Percentiles rank a stretch among this genome's conserved stretches.
phyloP scores from a whole-genome alignment of 2,329 filamentous ascomycete genomes.

The Colletotrichum costaricense region DNA sequence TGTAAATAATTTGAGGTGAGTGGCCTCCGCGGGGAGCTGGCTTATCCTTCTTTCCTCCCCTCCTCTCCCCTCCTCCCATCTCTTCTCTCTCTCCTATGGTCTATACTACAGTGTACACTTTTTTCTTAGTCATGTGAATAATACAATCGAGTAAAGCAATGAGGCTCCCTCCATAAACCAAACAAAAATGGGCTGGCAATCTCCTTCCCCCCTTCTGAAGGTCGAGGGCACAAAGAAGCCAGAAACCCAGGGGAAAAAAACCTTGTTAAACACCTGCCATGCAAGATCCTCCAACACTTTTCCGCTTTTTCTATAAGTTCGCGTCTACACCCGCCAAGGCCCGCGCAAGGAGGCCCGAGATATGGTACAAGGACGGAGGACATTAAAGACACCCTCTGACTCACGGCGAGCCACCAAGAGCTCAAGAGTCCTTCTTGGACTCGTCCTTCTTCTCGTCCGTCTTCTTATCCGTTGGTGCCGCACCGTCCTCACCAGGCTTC shows the following conservation, averaged over 20 bases:
- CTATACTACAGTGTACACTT: constrained; percentile 32
- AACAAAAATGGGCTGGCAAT: not conserved
- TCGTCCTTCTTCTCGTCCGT: constrained; percentile 40
- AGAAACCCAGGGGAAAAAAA: constrained; percentile 40
- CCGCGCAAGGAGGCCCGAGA: constrained; percentile 6
- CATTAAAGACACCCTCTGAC: not conserved
- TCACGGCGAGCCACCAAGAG: constrained; percentile 43
- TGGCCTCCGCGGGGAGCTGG: constrained; percentile 45
- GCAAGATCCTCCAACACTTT: constrained; percentile 39
- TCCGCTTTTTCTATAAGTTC: constrained; percentile 35
- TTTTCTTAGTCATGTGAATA: constrained; percentile 31
- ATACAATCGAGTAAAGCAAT: constrained; percentile 44
- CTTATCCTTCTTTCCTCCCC: constrained; percentile 36
- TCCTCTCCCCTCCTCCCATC: constrained; percentile 20
- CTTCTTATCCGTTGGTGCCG: constrained; percentile 38
- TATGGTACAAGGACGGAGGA: constrained; percentile 38
- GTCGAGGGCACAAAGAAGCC: constrained; percentile 14
- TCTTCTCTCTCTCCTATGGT: not conserved
- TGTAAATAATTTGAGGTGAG: constrained; percentile 45
- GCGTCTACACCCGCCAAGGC: constrained; percentile 7
- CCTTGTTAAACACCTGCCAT: constrained; percentile 52
- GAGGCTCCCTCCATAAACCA: constrained; percentile 8
- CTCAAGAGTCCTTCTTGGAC: constrained; percentile 45
- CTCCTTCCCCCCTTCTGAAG: not conserved
- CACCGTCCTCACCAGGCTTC: constrained; percentile 46